phyloP scores from a whole-genome alignment of 2,329 filamentous ascomycete genomes.

The Aspergillus novofumigatus region DNA sequence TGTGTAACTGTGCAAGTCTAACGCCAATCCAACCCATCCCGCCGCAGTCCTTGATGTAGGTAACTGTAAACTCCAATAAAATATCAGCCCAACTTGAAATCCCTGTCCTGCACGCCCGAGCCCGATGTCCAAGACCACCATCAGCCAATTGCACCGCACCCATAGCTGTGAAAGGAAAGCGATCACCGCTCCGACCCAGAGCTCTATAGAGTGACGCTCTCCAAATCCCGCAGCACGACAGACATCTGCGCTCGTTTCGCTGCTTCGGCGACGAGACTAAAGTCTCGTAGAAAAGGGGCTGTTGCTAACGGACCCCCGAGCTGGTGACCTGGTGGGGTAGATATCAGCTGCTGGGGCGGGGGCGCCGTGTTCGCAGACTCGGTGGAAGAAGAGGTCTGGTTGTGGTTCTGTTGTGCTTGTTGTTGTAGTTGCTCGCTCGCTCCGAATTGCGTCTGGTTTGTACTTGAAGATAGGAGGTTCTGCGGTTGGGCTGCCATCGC shows the following conservation, averaged over 20 bases:
- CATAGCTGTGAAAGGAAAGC: neutral
- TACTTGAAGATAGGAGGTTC: neutral
- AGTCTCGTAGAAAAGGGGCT: constrained; percentile 68
- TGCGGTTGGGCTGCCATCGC: constrained; percentile 1
- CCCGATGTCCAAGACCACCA: too few species aligned
- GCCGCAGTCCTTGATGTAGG: neutral
- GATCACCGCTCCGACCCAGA: neutral
- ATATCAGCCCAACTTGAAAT: neutral
- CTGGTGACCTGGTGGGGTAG: constrained; percentile 24
- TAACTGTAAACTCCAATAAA: neutral
- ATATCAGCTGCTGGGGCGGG: constrained; percentile 7
- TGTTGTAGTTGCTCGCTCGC: neutral
- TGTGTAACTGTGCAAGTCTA: too few species aligned
- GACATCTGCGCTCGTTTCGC: constrained; percentile 91
- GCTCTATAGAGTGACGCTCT: constrained; percentile 35
- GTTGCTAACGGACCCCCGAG: constrained; percentile 41
- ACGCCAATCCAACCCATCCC: too few species aligned
- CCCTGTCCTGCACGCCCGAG: neutral
- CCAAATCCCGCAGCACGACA: constrained; percentile 80
- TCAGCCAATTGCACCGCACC: neutral
- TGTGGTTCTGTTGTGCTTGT: constrained; percentile 7
- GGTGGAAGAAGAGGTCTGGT: constrained; percentile 9
- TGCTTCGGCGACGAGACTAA: constrained; percentile 83
- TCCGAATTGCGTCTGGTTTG: neutral
- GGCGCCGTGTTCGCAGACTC: constrained; percentile 7